Conservation (phyloP, 2,329 filamentous ascomycete species). For the Mycocentrospora acerina region DNA sequence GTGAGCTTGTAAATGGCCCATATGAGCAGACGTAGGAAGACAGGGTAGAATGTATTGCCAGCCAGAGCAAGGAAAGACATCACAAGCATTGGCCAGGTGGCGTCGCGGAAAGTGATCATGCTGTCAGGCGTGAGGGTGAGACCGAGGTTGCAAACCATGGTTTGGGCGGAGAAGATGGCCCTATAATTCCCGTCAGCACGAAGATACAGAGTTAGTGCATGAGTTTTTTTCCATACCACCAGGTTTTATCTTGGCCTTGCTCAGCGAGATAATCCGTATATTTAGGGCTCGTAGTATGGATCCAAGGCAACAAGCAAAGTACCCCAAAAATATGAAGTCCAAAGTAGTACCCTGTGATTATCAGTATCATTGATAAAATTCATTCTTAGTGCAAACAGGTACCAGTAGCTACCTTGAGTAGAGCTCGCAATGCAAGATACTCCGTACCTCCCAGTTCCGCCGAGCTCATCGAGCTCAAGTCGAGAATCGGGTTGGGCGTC, state of each 20-base stretch:
- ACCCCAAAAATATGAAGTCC: constrained; percentile 52
- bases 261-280: constrained; percentile 50
- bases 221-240: constrained; percentile 48
- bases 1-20: constrained; percentile 55
- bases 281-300: constrained; percentile 41
- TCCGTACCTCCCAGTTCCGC: constrained; percentile 53
- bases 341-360: constrained; percentile 52
- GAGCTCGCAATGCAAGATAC: constrained; percentile 50
- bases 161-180: constrained; percentile 47
- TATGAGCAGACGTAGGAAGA: constrained; percentile 59
- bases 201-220: not conserved
- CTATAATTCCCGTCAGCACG: constrained; percentile 6
- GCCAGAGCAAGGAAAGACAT: constrained; percentile 54
- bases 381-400: too few species aligned
- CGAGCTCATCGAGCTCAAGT: constrained; percentile 45
- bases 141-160: constrained; percentile 55
- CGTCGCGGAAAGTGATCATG: constrained; percentile 59
- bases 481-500: constrained; percentile 51
- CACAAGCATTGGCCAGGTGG: constrained; percentile 48
- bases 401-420: constrained; percentile 51
- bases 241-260: constrained; percentile 47
- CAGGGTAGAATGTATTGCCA: constrained; percentile 58
- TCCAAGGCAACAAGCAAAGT: constrained; percentile 51
- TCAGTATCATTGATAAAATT: too few species aligned
- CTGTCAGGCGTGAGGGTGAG: constrained; percentile 58